Evolutionary conservation across 164 flowering plant genomes (phyloP), one percentile per base, ranked within the genome.

Genomic region (Amborella trichopoda): DNA sequence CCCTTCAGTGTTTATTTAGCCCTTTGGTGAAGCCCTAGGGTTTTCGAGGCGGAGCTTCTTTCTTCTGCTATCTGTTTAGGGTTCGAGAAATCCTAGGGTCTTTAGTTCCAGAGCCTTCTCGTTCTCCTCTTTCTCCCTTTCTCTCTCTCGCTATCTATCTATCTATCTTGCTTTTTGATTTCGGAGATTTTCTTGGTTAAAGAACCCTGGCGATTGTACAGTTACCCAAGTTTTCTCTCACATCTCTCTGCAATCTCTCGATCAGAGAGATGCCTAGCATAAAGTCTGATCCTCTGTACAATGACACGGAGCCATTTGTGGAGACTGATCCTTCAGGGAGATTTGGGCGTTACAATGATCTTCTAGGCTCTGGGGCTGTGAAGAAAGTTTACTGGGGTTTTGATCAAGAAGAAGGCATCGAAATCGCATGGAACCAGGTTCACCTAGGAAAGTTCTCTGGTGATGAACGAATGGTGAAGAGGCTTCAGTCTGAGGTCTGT

Each of bases 401-500:
- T 55, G 95, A 85, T 64, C 91, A 80, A 41, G 73, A 73, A 47
- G 91, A 82, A 62, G 95, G 88, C 2, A 76, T 63, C 49, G 95
- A 82, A 47, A 86, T 85, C 17, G 95, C 95, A 0, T 85, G 95
- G 95, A 80, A 78, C 50, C 84, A 80, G 25, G 87, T 83, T 3
- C 37, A 46, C 13, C 62, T 86, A 26, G 41, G 63, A 36, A 66
- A 62, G 17, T 82, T 78, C 51, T 40, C 50, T 22, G 61, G 67
- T 3, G 83, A 80, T 51, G 61, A 62, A 2, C 34, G 56, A 14
- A 52, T 70, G 41, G 58, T 80, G 19, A 61, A 67, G 9, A 55
- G 83, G n/a, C 70, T 82, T 21, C 46, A 53, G 46, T 62, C 78
- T 0, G 87, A 82, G 54, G 73, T 77, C 25, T 32, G 59, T 22